Conservation (phyloP, 75 land plant genomes). For the Picea glauca region DNA sequence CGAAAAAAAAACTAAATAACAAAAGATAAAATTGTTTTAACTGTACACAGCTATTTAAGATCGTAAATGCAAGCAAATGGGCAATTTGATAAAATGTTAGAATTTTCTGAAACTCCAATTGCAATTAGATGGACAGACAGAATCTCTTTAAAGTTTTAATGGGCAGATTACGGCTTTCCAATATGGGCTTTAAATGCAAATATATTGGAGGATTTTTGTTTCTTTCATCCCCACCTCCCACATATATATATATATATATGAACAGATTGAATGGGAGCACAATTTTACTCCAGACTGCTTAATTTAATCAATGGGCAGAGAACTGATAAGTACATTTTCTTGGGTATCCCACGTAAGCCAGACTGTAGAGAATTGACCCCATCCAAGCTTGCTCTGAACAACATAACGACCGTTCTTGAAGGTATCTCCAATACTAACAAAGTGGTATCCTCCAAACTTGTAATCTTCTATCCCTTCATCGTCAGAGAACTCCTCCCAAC, state of each 20-base stretch:
- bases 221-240: not conserved
- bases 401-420: conserved; percentile 34
- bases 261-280: not conserved
- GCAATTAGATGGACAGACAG: too few species aligned
- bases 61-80: too few species aligned
- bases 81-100: too few species aligned
- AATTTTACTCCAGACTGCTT: not conserved
- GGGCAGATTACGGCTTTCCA: not conserved
- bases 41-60: too few species aligned
- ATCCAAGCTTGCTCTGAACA: conserved; percentile 43
- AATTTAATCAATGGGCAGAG: not conserved
- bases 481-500: conserved; percentile 16
- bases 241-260: not conserved
- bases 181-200: not conserved
- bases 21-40: too few species aligned
- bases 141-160: too few species aligned
- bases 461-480: conserved; percentile 47
- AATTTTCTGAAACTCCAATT: too few species aligned
- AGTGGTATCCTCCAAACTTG: conserved; percentile 41
- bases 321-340: not conserved
- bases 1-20: too few species aligned
- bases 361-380: conserved; percentile 47
- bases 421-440: conserved; percentile 29
- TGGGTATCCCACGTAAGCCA: conserved; percentile 47
- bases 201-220: not conserved